Percentiles rank a stretch among this genome's conserved stretches.
phyloP scores from a whole-genome alignment of 305 asterid species.

The Rubia tinctorum region DNA sequence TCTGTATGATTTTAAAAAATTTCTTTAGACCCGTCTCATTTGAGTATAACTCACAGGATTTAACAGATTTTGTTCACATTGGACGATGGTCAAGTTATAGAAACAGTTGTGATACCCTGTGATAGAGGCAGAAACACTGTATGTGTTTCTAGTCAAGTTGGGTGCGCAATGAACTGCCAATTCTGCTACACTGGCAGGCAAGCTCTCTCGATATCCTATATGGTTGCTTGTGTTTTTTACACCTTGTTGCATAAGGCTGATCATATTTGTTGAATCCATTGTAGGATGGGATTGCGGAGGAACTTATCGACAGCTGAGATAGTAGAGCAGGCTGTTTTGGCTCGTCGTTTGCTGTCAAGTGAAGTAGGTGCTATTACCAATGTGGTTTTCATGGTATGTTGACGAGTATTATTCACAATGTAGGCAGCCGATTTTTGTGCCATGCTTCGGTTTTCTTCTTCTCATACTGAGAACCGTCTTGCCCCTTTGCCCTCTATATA shows the following conservation, averaged over 20 bases:
- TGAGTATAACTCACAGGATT: conserved; percentile 64
- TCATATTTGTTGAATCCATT: conserved; percentile 17
- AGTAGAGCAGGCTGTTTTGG: conserved; percentile 93
- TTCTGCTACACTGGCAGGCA: conserved; percentile 98
- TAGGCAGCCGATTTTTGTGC: background rate
- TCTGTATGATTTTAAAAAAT: conserved; percentile 17
- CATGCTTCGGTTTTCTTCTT: background rate
- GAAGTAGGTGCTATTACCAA: conserved; percentile 79
- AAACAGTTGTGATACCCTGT: conserved; percentile 90
- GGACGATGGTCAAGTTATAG: conserved; percentile 82
- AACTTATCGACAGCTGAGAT: conserved; percentile 84
- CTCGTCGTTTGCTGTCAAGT: conserved; percentile 68
- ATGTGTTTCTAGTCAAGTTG: conserved; percentile 98
- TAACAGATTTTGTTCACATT: conserved; percentile 81
- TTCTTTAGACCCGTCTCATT: conserved; percentile 51
- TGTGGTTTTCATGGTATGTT: conserved; percentile 88
- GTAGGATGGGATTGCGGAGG: conserved; percentile 94
- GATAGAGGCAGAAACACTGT: conserved; percentile 83
- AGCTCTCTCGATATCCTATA: conserved; percentile 12
- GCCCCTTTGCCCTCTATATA: background rate
- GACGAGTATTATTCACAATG: background rate
- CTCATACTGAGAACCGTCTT: background rate
- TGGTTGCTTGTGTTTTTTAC: conserved; percentile 2
- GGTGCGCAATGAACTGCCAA: conserved; percentile 96
- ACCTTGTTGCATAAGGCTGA: conserved; percentile 5